Base-by-base conservation (phyloP, 345 rosid genomes). In the Eucalyptus erythrocorys region DNA sequence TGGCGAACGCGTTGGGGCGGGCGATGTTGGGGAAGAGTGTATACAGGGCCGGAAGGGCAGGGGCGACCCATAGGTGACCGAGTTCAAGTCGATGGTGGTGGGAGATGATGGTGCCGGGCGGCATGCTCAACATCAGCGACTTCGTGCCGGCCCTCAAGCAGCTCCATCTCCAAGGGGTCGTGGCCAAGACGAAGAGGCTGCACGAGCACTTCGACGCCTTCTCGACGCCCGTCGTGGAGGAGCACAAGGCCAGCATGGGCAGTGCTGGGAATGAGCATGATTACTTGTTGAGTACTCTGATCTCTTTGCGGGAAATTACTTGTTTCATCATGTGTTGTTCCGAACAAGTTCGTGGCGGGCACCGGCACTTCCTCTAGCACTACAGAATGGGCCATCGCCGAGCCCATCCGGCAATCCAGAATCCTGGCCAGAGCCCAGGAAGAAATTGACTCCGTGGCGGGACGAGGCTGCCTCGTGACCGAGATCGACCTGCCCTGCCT, bases 351-450 rank as follows among this genome's bases (percentile, higher is more conserved):
- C 81, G 89, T 95, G 1, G 99, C 99, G 7, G 99, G 98, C 7
- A 97, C 98, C 2, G 99, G 96, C 93, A 97, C 95, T 66, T 91
- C 99, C 34, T 93, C 98, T 21, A 95, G 98, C 89, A 94, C 99
- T 1, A 94, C 93, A n/a, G 98, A 97, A 40, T 96, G 99, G 99
- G 97, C 96, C 80, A 90, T 96, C 40, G 96, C 99, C 2, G 98
- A 97, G 59, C 90, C 96, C 2, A 93, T 97, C 22, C 94, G 98
- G 22, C 97, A 96, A 82, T 98, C 99, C 5, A 86, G 86, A 8
- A 91, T 93, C 87, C 64, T 95, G 87, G 90, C 89, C 71, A 91
- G 86, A 66, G 94, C 92, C 91, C 92, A 89, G 87, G 86, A 88
- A 71, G 99, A 97, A 87, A 89, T 96, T 26, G 97, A 97, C 91